Conservation (phyloP, 2,329 filamentous ascomycete genomes). For the Aureobasidium melanogenum region DNA sequence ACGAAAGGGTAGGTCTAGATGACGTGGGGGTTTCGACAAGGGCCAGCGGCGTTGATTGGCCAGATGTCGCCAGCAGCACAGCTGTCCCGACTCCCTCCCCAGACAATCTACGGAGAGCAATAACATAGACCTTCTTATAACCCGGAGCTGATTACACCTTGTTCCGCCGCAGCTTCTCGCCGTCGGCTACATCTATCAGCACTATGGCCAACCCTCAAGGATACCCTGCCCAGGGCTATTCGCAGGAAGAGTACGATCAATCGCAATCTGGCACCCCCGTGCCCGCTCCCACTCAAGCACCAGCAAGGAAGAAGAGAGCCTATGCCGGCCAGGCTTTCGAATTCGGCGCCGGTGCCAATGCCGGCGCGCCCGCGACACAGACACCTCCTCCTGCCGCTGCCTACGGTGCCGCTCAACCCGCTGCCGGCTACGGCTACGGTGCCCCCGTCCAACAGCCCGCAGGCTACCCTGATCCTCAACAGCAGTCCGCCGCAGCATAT, state of each 20-base stretch:
- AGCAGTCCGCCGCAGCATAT: constrained; percentile 29
- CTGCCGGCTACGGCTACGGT: constrained; percentile 17
- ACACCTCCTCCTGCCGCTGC: constrained; percentile 43
- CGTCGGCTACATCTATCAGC: background rate
- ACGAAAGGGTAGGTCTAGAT: background rate
- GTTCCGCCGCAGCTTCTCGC: constrained; percentile 2
- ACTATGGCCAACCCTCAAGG: constrained; percentile 15
- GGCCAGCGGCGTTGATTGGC: background rate
- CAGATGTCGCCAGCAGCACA: background rate
- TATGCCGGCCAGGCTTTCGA: constrained; percentile 95
- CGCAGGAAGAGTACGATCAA: constrained; percentile 15
- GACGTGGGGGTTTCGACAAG: background rate
- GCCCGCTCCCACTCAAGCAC: constrained; percentile 16
- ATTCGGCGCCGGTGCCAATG: constrained; percentile 81
- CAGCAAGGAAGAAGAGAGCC: constrained; percentile 75
- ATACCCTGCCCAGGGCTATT: constrained; percentile 16
- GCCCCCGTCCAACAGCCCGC: constrained; percentile 23
- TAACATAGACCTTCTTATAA: background rate
- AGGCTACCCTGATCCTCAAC: constrained; percentile 22
- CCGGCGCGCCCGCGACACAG: constrained; percentile 31
- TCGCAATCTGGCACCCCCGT: constrained; percentile 16
- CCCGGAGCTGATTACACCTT: background rate
- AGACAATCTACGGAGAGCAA: background rate
- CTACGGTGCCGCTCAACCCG: constrained; percentile 28
- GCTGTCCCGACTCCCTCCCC: background rate